phyloP scores from a whole-genome alignment of 257 asterid genomes.

The Prunella vulgaris region DNA sequence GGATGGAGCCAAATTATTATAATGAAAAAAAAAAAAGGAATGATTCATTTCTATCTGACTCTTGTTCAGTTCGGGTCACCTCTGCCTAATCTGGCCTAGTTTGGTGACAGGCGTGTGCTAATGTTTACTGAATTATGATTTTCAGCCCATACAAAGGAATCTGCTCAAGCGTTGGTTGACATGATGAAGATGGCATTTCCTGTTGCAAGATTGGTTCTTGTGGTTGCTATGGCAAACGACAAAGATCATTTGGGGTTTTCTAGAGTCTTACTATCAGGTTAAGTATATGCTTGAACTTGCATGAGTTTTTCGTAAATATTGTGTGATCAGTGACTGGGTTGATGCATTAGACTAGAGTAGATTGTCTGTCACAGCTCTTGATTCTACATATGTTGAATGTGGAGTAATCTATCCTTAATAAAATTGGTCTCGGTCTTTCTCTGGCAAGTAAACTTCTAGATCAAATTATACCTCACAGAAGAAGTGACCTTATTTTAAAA shows the following conservation, averaged over 20 bases:
- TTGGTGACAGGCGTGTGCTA: slow-evolving; percentile 7
- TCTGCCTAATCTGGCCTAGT: not conserved
- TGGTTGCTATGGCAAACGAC: slow-evolving; percentile 93
- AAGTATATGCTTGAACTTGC: slow-evolving; percentile 18
- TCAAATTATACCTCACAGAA: not conserved
- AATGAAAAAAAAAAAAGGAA: not conserved
- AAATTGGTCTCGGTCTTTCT: not conserved
- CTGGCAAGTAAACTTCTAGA: not conserved
- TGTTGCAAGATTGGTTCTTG: slow-evolving; percentile 52
- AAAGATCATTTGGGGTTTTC: slow-evolving; percentile 91
- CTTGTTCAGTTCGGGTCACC: slow-evolving; percentile 3
- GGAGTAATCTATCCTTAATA: not conserved
- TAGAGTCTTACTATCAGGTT: slow-evolving; percentile 68
- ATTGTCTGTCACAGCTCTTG: not conserved
- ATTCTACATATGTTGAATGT: not conserved
- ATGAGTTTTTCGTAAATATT: slow-evolving; percentile 12
- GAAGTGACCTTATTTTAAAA: not conserved
- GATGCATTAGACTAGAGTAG: slow-evolving; percentile 5
- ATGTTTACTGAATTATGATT: slow-evolving; percentile 5
- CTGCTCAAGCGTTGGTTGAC: slow-evolving; percentile 72
- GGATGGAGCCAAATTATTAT: not conserved
- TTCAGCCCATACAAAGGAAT: slow-evolving; percentile 96
- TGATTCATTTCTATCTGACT: slow-evolving; percentile 13
- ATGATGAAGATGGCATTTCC: slow-evolving; percentile 58
- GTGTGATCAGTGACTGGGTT: not conserved